Base-by-base conservation (phyloP, 1,284 basidiomycete species). In the Gymnopus androsaceus region DNA sequence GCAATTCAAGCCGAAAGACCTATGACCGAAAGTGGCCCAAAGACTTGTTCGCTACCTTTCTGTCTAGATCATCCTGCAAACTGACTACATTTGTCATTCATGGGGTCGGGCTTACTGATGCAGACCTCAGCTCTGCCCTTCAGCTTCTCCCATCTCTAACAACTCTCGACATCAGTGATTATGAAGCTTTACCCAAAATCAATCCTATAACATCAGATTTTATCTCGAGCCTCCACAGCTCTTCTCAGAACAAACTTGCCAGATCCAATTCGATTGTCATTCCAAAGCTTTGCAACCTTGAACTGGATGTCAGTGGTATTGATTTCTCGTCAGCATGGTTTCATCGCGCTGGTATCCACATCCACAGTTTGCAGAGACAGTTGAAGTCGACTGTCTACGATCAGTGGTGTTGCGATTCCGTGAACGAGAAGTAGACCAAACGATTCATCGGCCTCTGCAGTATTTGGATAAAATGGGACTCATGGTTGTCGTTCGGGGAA, bases 311-410 rank as follows among this genome's bases (percentile, higher is more conserved):
- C 5, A 34, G 17, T 17, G 23, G 33, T 6, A 17, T n/a, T 0
- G n/a, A 19, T 4, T 45, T 56, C 21, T 56, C 4, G 41, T 51
- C 7, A 21, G 47, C 3, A 46, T 50, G 19, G 49, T 56, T 3
- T 7, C 33, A 28, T 56, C 55, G 7, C 40, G 50, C 15, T 56
- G 42, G 41, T 27, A 45, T n/a, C 54, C 54, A 5, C 38, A 50
- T 25, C 33, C 34, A 25, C 25, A 47, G 2, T 47, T 40, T 17
- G 30, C 52, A 31, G 28, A 28, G 15, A 14, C 6, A 7, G 17
- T 36, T 5, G 45, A 34, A 12, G 45, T 47, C 17, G 53, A 47
- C 27, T 38, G 53, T 23, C 15, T 54, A 19, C 31, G 37, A 23
- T 54, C 53, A 6, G 21, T 48, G 3, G 34, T 28, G 12, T n/a